These are phyloP conservation scores for Sugiyamaella novakii DNA, from an alignment of 1,139 yeast species.

Conservation along the genomic window DNA sequence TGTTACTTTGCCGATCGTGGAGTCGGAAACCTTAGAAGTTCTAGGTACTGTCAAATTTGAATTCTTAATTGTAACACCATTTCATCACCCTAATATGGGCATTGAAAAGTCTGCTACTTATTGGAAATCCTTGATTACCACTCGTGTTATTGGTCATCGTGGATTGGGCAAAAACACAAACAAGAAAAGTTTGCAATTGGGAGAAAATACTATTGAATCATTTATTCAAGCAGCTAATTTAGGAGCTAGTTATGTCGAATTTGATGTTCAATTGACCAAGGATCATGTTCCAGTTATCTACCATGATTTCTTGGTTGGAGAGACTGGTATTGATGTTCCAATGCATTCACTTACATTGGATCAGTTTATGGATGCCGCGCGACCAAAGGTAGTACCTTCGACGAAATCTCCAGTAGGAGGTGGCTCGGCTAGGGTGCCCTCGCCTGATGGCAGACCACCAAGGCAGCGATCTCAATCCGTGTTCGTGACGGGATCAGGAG, in stretches of 20 bases:
- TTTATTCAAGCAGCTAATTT: constrained; percentile 95
- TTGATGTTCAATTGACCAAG: constrained; percentile 95
- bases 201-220: constrained; percentile 94
- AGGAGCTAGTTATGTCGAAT: constrained; percentile 78
- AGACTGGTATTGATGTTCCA: constrained; percentile 94
- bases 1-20: constrained; percentile 77
- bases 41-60: constrained; percentile 81
- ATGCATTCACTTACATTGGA: constrained; percentile 91
- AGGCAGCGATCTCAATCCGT: constrained; percentile 37
- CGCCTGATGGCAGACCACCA: constrained; percentile 24
- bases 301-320: constrained; percentile 94
- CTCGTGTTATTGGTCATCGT: constrained; percentile 94
- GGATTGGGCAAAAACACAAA: constrained; percentile 88
- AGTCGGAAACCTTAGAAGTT: constrained; percentile 67
- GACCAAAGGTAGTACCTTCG: constrained; percentile 8
- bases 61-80: constrained; percentile 69
- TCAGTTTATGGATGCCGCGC: constrained; percentile 64
- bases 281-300: constrained; percentile 91
- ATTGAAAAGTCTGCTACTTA: constrained; percentile 76
- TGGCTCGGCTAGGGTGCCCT: constrained; percentile 19
- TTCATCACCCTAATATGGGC: constrained; percentile 69
- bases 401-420: constrained; percentile 11
- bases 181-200: constrained; percentile 81
- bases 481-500: constrained; percentile 30
- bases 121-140: constrained; percentile 88